Percentiles rank a stretch among this genome's conserved stretches.
These are phyloP conservation scores for Tubosaeta sp. DNA, from an alignment of 768 basidiomycete species.

Conservation along the genomic window DNA sequence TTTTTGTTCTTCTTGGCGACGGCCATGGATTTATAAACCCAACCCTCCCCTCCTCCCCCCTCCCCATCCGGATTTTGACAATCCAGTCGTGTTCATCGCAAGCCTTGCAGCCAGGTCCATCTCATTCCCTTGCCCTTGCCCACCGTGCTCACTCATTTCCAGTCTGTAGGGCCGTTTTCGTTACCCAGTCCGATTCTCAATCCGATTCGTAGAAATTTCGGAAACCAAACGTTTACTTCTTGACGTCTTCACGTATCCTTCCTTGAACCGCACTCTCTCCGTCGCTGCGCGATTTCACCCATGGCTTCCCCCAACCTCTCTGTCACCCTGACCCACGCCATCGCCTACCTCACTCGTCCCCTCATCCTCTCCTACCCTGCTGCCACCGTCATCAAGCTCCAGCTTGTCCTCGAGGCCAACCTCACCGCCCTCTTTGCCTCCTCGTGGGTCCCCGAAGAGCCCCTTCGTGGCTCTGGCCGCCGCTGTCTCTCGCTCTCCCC, in stretches of 20 bases:
- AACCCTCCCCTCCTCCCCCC: background rate
- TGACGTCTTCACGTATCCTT: slow-evolving; percentile 27
- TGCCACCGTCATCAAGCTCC: slow-evolving; percentile 62
- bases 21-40: slow-evolving; percentile 25
- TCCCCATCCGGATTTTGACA: slow-evolving; percentile 34
- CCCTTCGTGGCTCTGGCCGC: slow-evolving; percentile 63
- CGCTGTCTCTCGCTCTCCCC: slow-evolving; percentile 76
- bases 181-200: slow-evolving; percentile 25
- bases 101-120: slow-evolving; percentile 29
- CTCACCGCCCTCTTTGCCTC: slow-evolving; percentile 64
- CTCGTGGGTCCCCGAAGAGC: slow-evolving; percentile 62
- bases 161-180: slow-evolving; percentile 28
- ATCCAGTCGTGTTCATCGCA: slow-evolving; percentile 22
- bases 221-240: background rate
- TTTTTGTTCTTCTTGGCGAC: slow-evolving; percentile 37
- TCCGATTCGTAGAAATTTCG: slow-evolving; percentile 8
- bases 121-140: background rate
- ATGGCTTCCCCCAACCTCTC: slow-evolving; percentile 47
- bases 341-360: slow-evolving; percentile 68
- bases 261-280: slow-evolving; percentile 16
- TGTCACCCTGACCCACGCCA: slow-evolving; percentile 67
- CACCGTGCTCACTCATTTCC: slow-evolving; percentile 8
- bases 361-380: slow-evolving; percentile 56
- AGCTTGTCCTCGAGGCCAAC: slow-evolving; percentile 68
- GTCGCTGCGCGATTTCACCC: slow-evolving; percentile 30